Percentiles rank a stretch among this genome's conserved stretches.
These are phyloP conservation scores for Fragaria vesca DNA, from an alignment of 306 rosid species.

Conservation along the genomic window DNA sequence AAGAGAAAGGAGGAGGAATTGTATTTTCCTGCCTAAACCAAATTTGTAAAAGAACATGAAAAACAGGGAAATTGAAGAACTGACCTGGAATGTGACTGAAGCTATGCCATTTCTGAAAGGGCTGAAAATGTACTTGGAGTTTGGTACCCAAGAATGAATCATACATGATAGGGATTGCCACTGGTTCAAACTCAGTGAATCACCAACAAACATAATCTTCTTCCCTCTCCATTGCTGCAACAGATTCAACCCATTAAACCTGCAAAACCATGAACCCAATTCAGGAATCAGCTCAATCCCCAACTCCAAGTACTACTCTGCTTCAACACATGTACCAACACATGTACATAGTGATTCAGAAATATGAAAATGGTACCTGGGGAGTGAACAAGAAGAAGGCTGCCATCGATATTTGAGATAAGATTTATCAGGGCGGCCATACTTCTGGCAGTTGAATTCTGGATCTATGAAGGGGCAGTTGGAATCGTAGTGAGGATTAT, in stretches of 20 bases:
- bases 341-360: background rate
- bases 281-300: background rate
- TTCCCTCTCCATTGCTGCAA: constrained; percentile 74
- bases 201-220: constrained; percentile 96
- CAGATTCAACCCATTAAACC: constrained; percentile 75
- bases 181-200: constrained; percentile 84
- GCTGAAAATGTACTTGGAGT: constrained; percentile 40
- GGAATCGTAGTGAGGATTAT: constrained; percentile 63
- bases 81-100: constrained; percentile 71
- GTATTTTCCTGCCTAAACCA: background rate
- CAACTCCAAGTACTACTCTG: background rate
- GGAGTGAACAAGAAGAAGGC: constrained; percentile 69
- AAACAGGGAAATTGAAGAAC: background rate
- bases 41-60: background rate
- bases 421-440: constrained; percentile 61
- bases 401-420: constrained; percentile 81
- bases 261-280: constrained; percentile 16
- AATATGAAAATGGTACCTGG: constrained; percentile 45
- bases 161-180: constrained; percentile 83
- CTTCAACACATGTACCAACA: background rate
- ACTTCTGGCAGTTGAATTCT: constrained; percentile 79
- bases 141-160: constrained; percentile 82
- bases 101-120: constrained; percentile 38
- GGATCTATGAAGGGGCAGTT: constrained; percentile 88
- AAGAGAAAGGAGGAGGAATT: background rate